Percentiles rank a stretch among this genome's conserved stretches.
Conservation (phyloP, 768 basidiomycete species). For the Leccinellum albellum region DNA sequence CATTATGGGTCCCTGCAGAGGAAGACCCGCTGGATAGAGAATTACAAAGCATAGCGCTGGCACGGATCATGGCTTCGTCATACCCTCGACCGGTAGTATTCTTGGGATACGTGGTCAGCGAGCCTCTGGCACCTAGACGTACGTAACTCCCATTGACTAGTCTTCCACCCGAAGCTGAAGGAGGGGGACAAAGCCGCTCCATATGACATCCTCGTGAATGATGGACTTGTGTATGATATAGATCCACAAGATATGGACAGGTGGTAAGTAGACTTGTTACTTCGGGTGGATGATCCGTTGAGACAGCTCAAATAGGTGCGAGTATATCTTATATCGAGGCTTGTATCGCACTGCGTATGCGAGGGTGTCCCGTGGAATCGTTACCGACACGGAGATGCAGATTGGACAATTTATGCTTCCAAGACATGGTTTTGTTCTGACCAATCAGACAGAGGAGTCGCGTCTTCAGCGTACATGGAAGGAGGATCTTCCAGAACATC, state of each 20-base stretch:
- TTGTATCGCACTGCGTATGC: slow-evolving; percentile 80
- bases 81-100: slow-evolving; percentile 75
- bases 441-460: slow-evolving; percentile 57
- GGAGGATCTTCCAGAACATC: slow-evolving; percentile 58
- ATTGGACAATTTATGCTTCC: slow-evolving; percentile 83
- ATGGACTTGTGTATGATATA: slow-evolving; percentile 77
- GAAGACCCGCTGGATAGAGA: slow-evolving; percentile 87
- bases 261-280: slow-evolving; percentile 43
- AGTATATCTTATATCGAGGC: slow-evolving; percentile 85
- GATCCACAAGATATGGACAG: slow-evolving; percentile 68
- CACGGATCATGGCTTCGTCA: slow-evolving; percentile 67
- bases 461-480: slow-evolving; percentile 67
- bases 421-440: slow-evolving; percentile 46
- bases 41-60: slow-evolving; percentile 77
- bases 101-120: slow-evolving; percentile 77
- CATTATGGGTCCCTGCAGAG: slow-evolving; percentile 42
- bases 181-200: slow-evolving; percentile 53
- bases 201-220: slow-evolving; percentile 71
- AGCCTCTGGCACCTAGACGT: slow-evolving; percentile 62
- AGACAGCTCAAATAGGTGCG: slow-evolving; percentile 54
- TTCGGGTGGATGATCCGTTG: not conserved
- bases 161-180: slow-evolving; percentile 9
- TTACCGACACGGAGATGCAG: slow-evolving; percentile 90
- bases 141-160: slow-evolving; percentile 25
- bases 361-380: slow-evolving; percentile 73